Percentiles rank a stretch among this genome's conserved stretches.
These are phyloP conservation scores for Alternaria hordeiaustralica DNA, from an alignment of 2,329 filamentous ascomycete genomes.

Conservation along the genomic window DNA sequence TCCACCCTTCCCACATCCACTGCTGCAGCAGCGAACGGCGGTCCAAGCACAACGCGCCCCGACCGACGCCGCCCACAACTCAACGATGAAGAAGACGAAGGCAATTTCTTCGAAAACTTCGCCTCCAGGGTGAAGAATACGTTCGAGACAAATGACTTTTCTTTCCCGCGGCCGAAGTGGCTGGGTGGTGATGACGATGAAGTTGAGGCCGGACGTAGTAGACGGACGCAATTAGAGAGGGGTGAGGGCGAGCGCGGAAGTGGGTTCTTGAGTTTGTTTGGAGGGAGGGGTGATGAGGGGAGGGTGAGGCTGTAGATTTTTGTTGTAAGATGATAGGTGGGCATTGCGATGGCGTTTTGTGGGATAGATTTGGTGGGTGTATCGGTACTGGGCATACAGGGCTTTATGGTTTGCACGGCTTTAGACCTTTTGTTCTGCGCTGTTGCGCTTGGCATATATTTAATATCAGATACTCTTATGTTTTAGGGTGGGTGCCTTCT, in stretches of 20 bases:
- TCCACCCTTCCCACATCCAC: not conserved
- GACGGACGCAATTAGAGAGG: constrained; percentile 5
- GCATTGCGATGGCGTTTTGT: not conserved
- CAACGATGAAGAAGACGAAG: constrained; percentile 70
- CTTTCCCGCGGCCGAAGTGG: constrained; percentile 75
- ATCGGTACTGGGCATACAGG: too few relatives aligned
- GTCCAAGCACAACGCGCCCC: constrained; percentile 14
- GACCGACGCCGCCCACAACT: constrained; percentile 35
- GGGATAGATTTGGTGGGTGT: too few relatives aligned
- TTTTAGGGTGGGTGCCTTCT: not conserved
- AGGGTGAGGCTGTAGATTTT: constrained; percentile 37
- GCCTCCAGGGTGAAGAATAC: constrained; percentile 90
- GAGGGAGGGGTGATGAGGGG: constrained; percentile 42
- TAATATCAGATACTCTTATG: not conserved
- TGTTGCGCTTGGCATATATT: not conserved
- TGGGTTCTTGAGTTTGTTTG: constrained; percentile 42
- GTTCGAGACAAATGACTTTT: constrained; percentile 71
- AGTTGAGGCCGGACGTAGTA: constrained; percentile 15
- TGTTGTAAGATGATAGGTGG: not conserved
- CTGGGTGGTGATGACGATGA: constrained; percentile 66
- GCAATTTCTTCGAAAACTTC: constrained; percentile 83
- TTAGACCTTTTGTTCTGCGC: not conserved
- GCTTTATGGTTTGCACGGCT: not conserved
- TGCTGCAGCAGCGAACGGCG: constrained; percentile 2
- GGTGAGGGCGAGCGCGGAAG: constrained; percentile 17